Evolutionary conservation across 2,329 filamentous ascomycete genomes (phyloP).

Genomic region (Ascocoryne sarcoides): DNA sequence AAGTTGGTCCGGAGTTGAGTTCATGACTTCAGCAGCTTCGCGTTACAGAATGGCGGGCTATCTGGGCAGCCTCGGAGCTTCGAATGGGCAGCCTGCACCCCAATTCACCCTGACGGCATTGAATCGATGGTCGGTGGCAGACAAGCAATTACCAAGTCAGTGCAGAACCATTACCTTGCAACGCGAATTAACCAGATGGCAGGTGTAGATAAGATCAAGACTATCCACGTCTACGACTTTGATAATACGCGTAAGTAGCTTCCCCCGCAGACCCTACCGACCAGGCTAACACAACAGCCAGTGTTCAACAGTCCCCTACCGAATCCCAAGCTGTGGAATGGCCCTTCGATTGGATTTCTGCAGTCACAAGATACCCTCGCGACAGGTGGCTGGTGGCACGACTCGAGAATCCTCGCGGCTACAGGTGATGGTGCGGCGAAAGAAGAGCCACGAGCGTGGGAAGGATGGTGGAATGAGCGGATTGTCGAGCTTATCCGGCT

Average conservation of each 20-base stretch:
- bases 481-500: constrained; percentile 73
- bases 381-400: constrained; percentile 96
- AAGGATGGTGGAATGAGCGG: constrained; percentile 94
- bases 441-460: constrained; percentile 78
- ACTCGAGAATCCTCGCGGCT: constrained; percentile 72
- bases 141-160: constrained; percentile 60
- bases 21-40: too few species aligned
- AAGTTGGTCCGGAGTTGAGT: too few species aligned
- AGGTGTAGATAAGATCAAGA: constrained; percentile 61
- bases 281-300: constrained; percentile 27
- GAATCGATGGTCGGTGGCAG: constrained; percentile 74
- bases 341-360: constrained; percentile 66
- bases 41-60: not conserved
- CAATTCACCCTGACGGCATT: constrained; percentile 60
- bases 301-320: constrained; percentile 89
- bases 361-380: constrained; percentile 67
- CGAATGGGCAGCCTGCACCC: constrained; percentile 12
- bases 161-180: constrained; percentile 5
- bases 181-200: constrained; percentile 12
- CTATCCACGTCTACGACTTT: constrained; percentile 93
- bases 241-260: constrained; percentile 74
- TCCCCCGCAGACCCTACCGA: not conserved
- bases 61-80: not conserved
- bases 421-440: constrained; percentile 75
- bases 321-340: constrained; percentile 81